Evolutionary conservation across 352 stramenopile species (phyloP).

Genomic region (Phytophthora sp.): DNA sequence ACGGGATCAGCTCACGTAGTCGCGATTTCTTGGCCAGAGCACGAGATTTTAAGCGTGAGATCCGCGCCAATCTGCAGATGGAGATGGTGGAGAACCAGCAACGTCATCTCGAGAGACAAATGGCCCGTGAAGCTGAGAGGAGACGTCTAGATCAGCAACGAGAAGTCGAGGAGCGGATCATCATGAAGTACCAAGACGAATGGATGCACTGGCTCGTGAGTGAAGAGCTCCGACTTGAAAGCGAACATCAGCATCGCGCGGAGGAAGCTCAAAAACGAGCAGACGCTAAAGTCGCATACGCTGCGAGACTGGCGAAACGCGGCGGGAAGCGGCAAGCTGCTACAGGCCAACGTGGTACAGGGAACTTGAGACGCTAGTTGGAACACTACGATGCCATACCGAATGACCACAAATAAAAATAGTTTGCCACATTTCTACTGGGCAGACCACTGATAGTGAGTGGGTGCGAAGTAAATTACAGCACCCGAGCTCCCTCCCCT

Average conservation of each 20-base stretch:
- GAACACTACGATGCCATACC: too few species aligned
- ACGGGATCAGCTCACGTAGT: constrained; percentile 27
- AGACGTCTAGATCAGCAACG: constrained; percentile 44
- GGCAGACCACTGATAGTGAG: too few species aligned
- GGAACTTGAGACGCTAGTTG: constrained; percentile 7
- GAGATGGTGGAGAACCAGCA: constrained; percentile 68
- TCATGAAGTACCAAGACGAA: constrained; percentile 81
- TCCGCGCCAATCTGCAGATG: constrained; percentile 62
- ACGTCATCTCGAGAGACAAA: constrained; percentile 54
- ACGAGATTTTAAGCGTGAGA: constrained; percentile 65
- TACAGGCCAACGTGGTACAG: constrained; percentile 23
- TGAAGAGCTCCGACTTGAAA: constrained; percentile 58
- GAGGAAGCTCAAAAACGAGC: constrained; percentile 47
- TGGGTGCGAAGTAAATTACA: too few species aligned
- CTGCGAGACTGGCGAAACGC: constrained; percentile 58
- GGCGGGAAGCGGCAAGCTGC: constrained; percentile 57
- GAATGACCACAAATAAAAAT: too few species aligned
- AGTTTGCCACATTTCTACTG: too few species aligned
- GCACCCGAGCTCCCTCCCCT: too few species aligned
- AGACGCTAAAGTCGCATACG: constrained; percentile 61
- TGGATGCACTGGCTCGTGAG: constrained; percentile 61
- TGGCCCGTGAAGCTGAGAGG: constrained; percentile 45
- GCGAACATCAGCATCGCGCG: constrained; percentile 41
- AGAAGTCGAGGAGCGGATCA: constrained; percentile 58
- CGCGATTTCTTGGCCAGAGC: constrained; percentile 37